Evolutionary conservation across 331 rosid species (phyloP), one percentile per base, ranked within the genome.

Genomic region (Malus hybrid): DNA sequence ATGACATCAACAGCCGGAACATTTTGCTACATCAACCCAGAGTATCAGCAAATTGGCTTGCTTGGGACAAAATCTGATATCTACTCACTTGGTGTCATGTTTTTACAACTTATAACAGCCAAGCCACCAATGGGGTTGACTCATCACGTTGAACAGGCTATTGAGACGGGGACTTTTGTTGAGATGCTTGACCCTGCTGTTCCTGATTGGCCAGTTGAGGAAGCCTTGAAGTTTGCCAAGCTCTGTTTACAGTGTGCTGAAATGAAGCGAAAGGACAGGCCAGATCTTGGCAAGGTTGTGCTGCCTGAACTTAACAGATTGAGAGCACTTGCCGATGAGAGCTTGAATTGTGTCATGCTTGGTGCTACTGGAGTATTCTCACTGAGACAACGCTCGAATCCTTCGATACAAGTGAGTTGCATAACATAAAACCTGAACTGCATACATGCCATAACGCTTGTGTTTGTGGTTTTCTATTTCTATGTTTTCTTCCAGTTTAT

Each of bases 1-100:
- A 66, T 75, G 79, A 75, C 79, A 33, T 75, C 79, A 66, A 75
- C 79, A 5, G 79, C 79, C 4, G 72, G 79, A 75, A 75, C 79
- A 48, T 65, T 75, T 36, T 75, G 79, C 64, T 75, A 75, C 24
- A 75, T 75, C 16, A 56, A 75, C 15, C 79, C 79, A 22, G 79
- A 75, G 33, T 52, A 75, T 22, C 79, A 75, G 36, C 79, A 75
- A 33, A 75, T 42, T 1, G 79, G 79, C 4, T 9, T 75, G 65
- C 79, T 75, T 5, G 72, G 79, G 27, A 75, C 70, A 50, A 75
- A 75, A 33, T 75, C 79, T 54, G 79, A 75, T 66, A 67, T 75
- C 22, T 75, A 75, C 54, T 75, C 79, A 54, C 64, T 75, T 3
- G 79, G 79, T 10, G 79, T 75, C 3, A 8, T 75, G 79, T 65